phyloP scores from a whole-genome alignment of 2,329 filamentous ascomycete species.

The Fusarium anguioides region DNA sequence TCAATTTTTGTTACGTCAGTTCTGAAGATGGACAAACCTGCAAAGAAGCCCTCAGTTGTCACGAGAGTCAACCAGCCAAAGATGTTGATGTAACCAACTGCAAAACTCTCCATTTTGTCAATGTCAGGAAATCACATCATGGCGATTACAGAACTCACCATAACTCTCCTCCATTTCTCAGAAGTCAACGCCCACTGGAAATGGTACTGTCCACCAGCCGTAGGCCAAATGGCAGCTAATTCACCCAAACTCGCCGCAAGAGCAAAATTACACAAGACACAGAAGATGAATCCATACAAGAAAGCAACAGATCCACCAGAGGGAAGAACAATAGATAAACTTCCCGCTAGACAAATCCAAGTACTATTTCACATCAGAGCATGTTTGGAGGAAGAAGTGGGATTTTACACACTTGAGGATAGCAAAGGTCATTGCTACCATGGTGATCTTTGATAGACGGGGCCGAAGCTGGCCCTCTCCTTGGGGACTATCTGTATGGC shows the following conservation, averaged over 20 bases:
- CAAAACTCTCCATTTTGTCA: conserved; percentile 51
- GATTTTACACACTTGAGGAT: conserved; percentile 52
- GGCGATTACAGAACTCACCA: conserved; percentile 39
- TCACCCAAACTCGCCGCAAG: conserved; percentile 57
- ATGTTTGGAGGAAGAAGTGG: fast-evolving
- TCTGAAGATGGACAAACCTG: conserved; percentile 40
- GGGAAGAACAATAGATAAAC: conserved; percentile 55
- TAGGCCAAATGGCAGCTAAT: conserved; percentile 58
- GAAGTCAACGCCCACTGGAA: conserved; percentile 56
- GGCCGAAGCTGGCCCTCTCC: conserved; percentile 50
- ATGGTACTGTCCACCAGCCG: conserved; percentile 60
- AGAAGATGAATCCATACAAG: conserved; percentile 59
- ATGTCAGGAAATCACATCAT: fast-evolving
- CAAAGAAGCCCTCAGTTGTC: conserved; percentile 57
- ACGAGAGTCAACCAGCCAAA: conserved; percentile 58
- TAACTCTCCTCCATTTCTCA: conserved; percentile 52
- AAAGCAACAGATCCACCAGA: conserved; percentile 57
- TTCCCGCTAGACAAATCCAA: conserved; percentile 54
- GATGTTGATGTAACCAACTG: conserved; percentile 57
- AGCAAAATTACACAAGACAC: conserved; percentile 57
- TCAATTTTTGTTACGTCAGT: background rate
- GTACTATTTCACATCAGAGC: conserved; percentile 34
- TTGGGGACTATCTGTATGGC: background rate
- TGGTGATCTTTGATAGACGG: conserved; percentile 54
- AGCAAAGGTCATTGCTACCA: conserved; percentile 57